Evolutionary conservation across 257 asterid genomes (phyloP).

Genomic region (Vinca minor): DNA sequence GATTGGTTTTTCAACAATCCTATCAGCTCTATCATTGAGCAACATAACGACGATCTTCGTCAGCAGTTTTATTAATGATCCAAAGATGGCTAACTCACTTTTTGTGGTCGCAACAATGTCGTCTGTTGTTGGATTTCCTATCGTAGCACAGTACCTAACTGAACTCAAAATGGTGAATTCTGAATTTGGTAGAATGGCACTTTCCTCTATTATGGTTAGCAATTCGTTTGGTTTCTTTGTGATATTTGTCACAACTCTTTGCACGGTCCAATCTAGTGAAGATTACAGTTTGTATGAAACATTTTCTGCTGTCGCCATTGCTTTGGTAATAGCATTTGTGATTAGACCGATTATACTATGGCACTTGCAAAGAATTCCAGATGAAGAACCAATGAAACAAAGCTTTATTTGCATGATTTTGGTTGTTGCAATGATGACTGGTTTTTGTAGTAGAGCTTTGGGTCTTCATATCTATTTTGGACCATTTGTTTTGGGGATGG

Average conservation of each 20-base stretch:
- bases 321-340: constrained; percentile 11
- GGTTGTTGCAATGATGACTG: constrained; percentile 21
- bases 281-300: neutral
- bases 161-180: constrained; percentile 37
- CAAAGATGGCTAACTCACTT: constrained; percentile 6
- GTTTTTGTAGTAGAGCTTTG: constrained; percentile 22
- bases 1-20: constrained; percentile 26
- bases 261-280: neutral
- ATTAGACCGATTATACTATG: constrained; percentile 27
- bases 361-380: constrained; percentile 6
- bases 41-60: constrained; percentile 10
- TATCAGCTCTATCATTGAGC: constrained; percentile 15
- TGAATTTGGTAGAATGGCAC: constrained; percentile 34
- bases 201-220: constrained; percentile 24
- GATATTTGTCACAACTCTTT: constrained; percentile 8
- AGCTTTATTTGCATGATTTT: constrained; percentile 22
- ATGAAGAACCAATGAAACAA: constrained; percentile 27
- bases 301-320: constrained; percentile 1
- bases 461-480: constrained; percentile 25
- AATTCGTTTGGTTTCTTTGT: constrained; percentile 22
- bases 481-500: constrained; percentile 29
- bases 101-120: constrained; percentile 15
- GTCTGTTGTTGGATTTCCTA: constrained; percentile 30
- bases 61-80: neutral
- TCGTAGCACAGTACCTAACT: constrained; percentile 32